Conservation (phyloP, 2,329 filamentous ascomycete species). For the Dryadomyces quercus-mongolicae region DNA sequence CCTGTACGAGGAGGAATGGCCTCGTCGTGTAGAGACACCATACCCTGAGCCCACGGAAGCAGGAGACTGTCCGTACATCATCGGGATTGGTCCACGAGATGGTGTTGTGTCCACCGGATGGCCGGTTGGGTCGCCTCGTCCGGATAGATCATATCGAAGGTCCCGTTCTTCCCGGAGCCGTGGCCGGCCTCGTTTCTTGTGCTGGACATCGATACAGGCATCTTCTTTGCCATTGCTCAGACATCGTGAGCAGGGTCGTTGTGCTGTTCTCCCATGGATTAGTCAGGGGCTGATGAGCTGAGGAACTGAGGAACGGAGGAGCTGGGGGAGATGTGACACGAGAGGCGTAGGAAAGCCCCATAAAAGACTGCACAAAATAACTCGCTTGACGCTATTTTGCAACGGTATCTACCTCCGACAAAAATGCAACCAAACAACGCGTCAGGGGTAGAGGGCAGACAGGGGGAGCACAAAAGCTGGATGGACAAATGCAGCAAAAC, state of each 20-base stretch:
- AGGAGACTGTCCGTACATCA: conserved; percentile 35
- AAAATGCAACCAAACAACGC: neutral
- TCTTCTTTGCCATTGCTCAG: conserved; percentile 70
- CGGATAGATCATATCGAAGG: conserved; percentile 37
- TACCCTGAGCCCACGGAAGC: conserved; percentile 30
- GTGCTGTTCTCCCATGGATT: conserved; percentile 31
- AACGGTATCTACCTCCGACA: neutral
- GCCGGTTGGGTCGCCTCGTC: conserved; percentile 29
- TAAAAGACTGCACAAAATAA: neutral
- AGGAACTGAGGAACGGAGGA: no score
- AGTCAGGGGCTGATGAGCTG: no score
- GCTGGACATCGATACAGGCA: conserved; percentile 69
- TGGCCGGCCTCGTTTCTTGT: conserved; percentile 73
- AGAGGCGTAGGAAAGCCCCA: neutral
- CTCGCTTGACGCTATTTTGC: neutral
- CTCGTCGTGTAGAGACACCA: conserved; percentile 32
- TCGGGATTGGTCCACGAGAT: conserved; percentile 27
- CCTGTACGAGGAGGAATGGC: conserved; percentile 30
- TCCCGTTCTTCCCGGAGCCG: conserved; percentile 63
- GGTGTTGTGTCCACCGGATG: conserved; percentile 31
- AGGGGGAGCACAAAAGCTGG: neutral
- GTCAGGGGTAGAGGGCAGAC: neutral
- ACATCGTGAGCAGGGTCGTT: conserved; percentile 68
- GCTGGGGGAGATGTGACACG: neutral
- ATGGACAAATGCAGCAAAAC: neutral